A percentile compares a stretch with the other conserved stretches of the same genome.
These are phyloP conservation scores for Apiospora saccharicola DNA, from an alignment of 2,329 filamentous ascomycete species.

Conservation along the genomic window DNA sequence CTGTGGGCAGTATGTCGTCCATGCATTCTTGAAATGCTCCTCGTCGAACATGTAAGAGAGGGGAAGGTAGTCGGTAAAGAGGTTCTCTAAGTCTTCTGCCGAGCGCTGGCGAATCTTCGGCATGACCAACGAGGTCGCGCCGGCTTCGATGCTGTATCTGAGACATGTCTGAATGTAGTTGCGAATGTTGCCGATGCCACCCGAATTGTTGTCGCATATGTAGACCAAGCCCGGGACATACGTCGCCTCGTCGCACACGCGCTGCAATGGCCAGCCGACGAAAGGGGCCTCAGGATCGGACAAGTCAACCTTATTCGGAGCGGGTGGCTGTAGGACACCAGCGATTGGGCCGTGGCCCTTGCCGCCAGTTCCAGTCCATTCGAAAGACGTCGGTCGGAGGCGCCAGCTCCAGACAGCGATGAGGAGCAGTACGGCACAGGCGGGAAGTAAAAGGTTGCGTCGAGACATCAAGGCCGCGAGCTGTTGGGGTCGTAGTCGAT, in stretches of 20 bases:
- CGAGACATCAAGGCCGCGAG: conserved; percentile 41
- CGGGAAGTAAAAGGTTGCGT: conserved; percentile 40
- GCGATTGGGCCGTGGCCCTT: conserved; percentile 23
- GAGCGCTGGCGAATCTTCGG: conserved; percentile 55
- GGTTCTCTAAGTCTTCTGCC: conserved; percentile 48
- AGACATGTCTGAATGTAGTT: conserved; percentile 59
- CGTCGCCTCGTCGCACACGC: conserved; percentile 51
- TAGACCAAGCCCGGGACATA: conserved; percentile 53
- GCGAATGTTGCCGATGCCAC: conserved; percentile 58
- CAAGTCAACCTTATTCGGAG: conserved; percentile 43
- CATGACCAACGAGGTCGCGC: conserved; percentile 54
- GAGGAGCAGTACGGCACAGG: conserved; percentile 40
- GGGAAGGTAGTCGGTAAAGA: conserved; percentile 49
- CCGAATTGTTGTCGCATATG: conserved; percentile 59
- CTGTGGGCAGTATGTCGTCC: conserved; percentile 49
- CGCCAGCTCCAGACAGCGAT: conserved; percentile 41
- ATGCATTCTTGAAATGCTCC: conserved; percentile 49
- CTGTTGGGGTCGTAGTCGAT: conserved; percentile 24
- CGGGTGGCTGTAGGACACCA: conserved; percentile 23
- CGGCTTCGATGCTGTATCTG: conserved; percentile 57
- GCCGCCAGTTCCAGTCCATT: conserved; percentile 35
- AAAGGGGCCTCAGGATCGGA: conserved; percentile 51
- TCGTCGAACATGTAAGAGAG: conserved; percentile 58
- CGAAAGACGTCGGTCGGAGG: conserved; percentile 31
- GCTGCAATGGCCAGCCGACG: conserved; percentile 53